A percentile compares a stretch with the other conserved stretches of the same genome.
Evolutionary conservation across 805 yeast species (phyloP).

Genomic region (Isabelozyma pseudorhagii): DNA sequence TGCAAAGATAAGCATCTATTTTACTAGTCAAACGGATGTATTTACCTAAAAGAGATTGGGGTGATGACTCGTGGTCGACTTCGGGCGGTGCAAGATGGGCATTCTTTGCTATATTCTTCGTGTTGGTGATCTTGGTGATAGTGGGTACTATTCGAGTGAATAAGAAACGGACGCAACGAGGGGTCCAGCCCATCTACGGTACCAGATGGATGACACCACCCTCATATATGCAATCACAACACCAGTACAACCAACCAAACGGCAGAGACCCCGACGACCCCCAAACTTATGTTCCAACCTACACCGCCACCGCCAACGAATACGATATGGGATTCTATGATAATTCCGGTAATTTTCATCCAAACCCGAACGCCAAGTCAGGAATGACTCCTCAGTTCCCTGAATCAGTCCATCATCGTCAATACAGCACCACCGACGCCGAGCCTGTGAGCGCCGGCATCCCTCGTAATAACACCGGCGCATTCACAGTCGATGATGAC

Average conservation of each 20-base stretch:
- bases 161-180: slow-evolving; percentile 45
- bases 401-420: slow-evolving; percentile 19
- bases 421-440: slow-evolving; percentile 9
- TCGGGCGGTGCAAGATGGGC: slow-evolving; percentile 56
- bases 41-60: slow-evolving; percentile 10
- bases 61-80: slow-evolving; percentile 9
- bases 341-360: slow-evolving; percentile 46
- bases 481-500: neutral
- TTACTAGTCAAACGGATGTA: too few relatives aligned
- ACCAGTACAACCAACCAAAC: slow-evolving; percentile 46
- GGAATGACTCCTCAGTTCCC: slow-evolving; percentile 11
- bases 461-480: neutral
- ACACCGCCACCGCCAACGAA: slow-evolving; percentile 63
- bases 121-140: slow-evolving; percentile 44
- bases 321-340: slow-evolving; percentile 80
- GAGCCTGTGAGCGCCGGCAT: slow-evolving; percentile 10
- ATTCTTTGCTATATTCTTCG: slow-evolving; percentile 58
- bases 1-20: too few relatives aligned
- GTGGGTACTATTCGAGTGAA: slow-evolving; percentile 54
- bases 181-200: slow-evolving; percentile 63
- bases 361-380: slow-evolving; percentile 29
- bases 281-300: slow-evolving; percentile 58
- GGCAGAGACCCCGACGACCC: slow-evolving; percentile 39
- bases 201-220: slow-evolving; percentile 91
- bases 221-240: slow-evolving; percentile 63